These are phyloP conservation scores for Ganoderma lucidum DNA, from an alignment of 1,284 basidiomycete genomes.

Conservation along the genomic window DNA sequence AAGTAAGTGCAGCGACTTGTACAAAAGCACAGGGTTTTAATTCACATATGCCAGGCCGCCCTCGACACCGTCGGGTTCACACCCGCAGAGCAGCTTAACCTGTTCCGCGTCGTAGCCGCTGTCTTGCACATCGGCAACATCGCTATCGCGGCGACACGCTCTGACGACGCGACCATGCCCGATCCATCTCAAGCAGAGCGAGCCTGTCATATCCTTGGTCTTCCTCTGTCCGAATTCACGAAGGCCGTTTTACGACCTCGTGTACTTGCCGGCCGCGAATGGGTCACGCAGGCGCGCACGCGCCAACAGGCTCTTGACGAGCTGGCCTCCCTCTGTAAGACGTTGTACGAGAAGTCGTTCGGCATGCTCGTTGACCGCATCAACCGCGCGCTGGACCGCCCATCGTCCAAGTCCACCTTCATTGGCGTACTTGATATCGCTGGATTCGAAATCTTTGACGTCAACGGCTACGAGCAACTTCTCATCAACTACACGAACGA, in stretches of 20 bases:
- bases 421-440: slow-evolving; percentile 99
- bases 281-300: slow-evolving; percentile 94
- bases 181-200: slow-evolving; percentile 87
- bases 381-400: slow-evolving; percentile 93
- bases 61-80: slow-evolving; percentile 91
- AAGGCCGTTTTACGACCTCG: slow-evolving; percentile 89
- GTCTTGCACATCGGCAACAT: slow-evolving; percentile 98
- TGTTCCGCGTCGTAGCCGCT: slow-evolving; percentile 94
- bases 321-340: slow-evolving; percentile 93
- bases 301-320: slow-evolving; percentile 95
- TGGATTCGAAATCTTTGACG: slow-evolving; percentile 96
- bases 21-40: background rate
- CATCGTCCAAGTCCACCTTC: slow-evolving; percentile 92
- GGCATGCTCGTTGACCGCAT: slow-evolving; percentile 94
- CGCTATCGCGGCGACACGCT: slow-evolving; percentile 80
- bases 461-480: slow-evolving; percentile 96
- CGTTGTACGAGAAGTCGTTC: slow-evolving; percentile 97
- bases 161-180: slow-evolving; percentile 90
- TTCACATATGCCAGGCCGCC: slow-evolving; percentile 59
- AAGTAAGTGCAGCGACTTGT: slow-evolving; percentile 50
- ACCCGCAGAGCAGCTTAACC: slow-evolving; percentile 85
- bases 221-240: slow-evolving; percentile 91
- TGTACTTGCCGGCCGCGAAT: slow-evolving; percentile 95
- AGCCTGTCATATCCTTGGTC: slow-evolving; percentile 92
- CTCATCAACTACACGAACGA: slow-evolving; percentile 99